Conservation (phyloP, 352 stramenopile genomes). For the Phytophthora capsici region DNA sequence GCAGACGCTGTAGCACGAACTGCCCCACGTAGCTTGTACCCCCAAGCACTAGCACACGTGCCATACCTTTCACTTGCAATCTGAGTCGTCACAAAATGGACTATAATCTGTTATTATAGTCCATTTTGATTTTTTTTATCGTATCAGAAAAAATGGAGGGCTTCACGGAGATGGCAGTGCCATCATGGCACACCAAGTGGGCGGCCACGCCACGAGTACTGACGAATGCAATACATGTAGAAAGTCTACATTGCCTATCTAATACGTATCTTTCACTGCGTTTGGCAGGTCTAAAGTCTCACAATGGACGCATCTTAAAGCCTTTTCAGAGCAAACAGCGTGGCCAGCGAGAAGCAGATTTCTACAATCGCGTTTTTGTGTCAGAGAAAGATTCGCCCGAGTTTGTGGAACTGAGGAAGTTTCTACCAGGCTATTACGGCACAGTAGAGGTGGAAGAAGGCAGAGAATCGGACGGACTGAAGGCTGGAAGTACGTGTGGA, state of each 20-base stretch:
- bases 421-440: conserved; percentile 76
- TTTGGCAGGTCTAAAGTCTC: conserved; percentile 62
- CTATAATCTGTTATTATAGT: too few relatives aligned
- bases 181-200: conserved; percentile 82
- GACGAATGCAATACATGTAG: not conserved
- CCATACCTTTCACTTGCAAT: conserved; percentile 28
- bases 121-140: too few relatives aligned
- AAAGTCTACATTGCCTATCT: not conserved
- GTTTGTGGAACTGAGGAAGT: conserved; percentile 39
- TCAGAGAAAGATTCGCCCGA: conserved; percentile 20
- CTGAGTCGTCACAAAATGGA: conserved; percentile 14
- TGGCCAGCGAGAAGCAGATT: conserved; percentile 74
- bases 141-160: conserved; percentile 7
- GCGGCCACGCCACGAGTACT: conserved; percentile 75
- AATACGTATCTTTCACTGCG: not conserved
- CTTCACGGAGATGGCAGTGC: conserved; percentile 69
- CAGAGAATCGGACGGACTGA: conserved; percentile 23
- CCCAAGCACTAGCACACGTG: conserved; percentile 60
- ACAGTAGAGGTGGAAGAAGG: conserved; percentile 37
- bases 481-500: conserved; percentile 40
- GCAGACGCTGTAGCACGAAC: conserved; percentile 54
- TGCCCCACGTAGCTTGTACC: conserved; percentile 74
- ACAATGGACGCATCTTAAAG: conserved; percentile 80
- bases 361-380: conserved; percentile 77
- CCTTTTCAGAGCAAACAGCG: conserved; percentile 85